phyloP scores from a whole-genome alignment of 2,329 filamentous ascomycete species.

The Fusarium sp. region DNA sequence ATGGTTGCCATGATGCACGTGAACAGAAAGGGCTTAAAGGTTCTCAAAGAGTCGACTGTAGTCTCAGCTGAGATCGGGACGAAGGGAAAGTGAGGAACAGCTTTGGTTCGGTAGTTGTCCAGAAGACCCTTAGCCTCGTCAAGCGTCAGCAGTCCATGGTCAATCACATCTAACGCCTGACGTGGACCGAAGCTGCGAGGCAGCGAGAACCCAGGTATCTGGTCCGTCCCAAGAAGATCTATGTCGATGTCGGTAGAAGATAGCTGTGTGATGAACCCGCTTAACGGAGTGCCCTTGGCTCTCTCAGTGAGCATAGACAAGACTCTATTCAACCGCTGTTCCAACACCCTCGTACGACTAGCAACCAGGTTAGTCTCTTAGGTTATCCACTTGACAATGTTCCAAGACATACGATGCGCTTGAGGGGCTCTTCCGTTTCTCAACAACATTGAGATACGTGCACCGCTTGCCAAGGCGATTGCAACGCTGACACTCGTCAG shows the following conservation, averaged over 20 bases:
- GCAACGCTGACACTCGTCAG: conserved; percentile 29
- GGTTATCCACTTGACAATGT: too few relatives aligned
- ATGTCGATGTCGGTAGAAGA: background rate
- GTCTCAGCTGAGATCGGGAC: background rate
- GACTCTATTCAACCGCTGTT: conserved; percentile 5
- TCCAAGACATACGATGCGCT: background rate
- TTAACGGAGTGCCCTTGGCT: conserved; percentile 1
- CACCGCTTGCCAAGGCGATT: conserved; percentile 21
- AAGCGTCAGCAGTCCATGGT: background rate
- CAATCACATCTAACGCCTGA: background rate
- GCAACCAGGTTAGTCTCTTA: background rate
- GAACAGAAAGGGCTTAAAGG: background rate
- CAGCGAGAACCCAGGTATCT: rapidly evolving
- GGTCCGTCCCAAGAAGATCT: rapidly evolving
- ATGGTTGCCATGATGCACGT: conserved; percentile 16
- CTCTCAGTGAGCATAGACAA: conserved; percentile 1
- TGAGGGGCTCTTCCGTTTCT: conserved; percentile 18
- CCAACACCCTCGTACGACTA: conserved; percentile 7
- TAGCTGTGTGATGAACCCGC: conserved; percentile 5
- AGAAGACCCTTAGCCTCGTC: background rate
- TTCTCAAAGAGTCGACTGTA: background rate
- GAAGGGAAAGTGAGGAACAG: background rate
- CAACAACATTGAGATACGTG: conserved; percentile 15
- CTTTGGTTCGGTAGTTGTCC: conserved; percentile 6
- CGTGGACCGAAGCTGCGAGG: background rate